A percentile compares a stretch with the other conserved stretches of the same genome.
Conservation (phyloP, 2,329 filamentous ascomycete genomes). For the Cytospora mali region DNA sequence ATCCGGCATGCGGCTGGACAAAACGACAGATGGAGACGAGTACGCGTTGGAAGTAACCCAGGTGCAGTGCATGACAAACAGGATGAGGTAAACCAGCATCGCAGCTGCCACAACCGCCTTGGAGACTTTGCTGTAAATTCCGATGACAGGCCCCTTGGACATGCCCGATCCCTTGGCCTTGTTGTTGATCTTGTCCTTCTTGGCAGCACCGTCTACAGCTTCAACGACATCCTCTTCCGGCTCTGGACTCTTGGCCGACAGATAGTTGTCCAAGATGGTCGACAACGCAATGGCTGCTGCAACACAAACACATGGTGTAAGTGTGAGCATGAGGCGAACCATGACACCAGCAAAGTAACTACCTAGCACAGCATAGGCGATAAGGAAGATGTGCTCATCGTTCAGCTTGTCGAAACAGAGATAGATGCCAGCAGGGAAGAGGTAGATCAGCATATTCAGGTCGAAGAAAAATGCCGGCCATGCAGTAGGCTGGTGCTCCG, state of each 20-base stretch:
- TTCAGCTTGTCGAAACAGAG: constrained; percentile 93
- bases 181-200: constrained; percentile 52
- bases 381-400: constrained; percentile 96
- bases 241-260: constrained; percentile 66
- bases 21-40: constrained; percentile 94
- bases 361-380: constrained; percentile 94
- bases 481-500: constrained; percentile 96
- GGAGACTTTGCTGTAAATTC: constrained; percentile 79
- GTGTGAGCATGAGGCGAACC: constrained; percentile 97
- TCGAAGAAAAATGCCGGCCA: constrained; percentile 99
- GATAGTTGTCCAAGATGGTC: constrained; percentile 83
- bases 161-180: constrained; percentile 66
- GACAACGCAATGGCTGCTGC: constrained; percentile 88
- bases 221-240: constrained; percentile 49
- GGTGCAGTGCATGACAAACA: constrained; percentile 97
- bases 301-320: constrained; percentile 95
- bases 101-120: constrained; percentile 76
- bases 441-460: constrained; percentile 96
- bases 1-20: constrained; percentile 89
- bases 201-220: constrained; percentile 54
- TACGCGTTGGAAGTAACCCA: constrained; percentile 99
- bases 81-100: constrained; percentile 77
- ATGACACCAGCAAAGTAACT: constrained; percentile 99
- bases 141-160: constrained; percentile 72
- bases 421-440: constrained; percentile 98